Percentiles rank a stretch among this genome's conserved stretches.
These are phyloP conservation scores for Clarkia xantiana DNA, from an alignment of 345 rosid genomes.

Conservation along the genomic window DNA sequence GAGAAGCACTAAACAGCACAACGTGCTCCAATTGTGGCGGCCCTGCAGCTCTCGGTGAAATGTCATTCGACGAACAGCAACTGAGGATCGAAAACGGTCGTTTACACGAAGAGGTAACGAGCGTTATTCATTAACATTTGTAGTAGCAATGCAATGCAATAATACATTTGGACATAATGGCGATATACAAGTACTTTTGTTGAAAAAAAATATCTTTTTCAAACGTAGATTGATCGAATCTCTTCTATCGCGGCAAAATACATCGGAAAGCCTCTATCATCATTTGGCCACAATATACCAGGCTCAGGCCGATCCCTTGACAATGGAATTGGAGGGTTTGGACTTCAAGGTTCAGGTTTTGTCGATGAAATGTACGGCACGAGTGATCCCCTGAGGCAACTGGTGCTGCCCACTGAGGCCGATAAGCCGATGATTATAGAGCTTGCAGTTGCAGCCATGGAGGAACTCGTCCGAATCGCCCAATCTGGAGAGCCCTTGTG, in stretches of 20 bases:
- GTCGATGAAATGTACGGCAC: constrained; percentile 72
- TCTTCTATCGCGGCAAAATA: constrained; percentile 76
- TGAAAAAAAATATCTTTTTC: too few relatives aligned
- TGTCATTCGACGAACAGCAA: constrained; percentile 98
- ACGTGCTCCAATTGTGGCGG: constrained; percentile 91
- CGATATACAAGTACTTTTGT: background rate
- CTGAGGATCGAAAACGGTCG: constrained; percentile 82
- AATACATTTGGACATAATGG: too few relatives aligned
- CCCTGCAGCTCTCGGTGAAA: constrained; percentile 72
- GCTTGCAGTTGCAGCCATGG: constrained; percentile 94
- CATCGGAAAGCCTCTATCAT: constrained; percentile 56
- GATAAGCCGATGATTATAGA: constrained; percentile 86
- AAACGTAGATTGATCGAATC: constrained; percentile 59
- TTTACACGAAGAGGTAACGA: constrained; percentile 72
- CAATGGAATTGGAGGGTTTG: constrained; percentile 36
- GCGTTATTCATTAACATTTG: too few relatives aligned
- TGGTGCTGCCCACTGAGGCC: constrained; percentile 52
- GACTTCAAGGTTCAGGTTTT: constrained; percentile 32
- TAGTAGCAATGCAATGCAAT: background rate
- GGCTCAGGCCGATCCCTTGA: constrained; percentile 42
- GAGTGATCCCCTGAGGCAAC: constrained; percentile 39
- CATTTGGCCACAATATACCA: constrained; percentile 34
- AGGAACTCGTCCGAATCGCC: constrained; percentile 78
- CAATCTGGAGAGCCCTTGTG: constrained; percentile 70
- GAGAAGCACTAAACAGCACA: constrained; percentile 58